A percentile compares a stretch with the other conserved stretches of the same genome.
Evolutionary conservation across 2,329 filamentous ascomycete genomes (phyloP).

Genomic region (Epicoccum sorghinum): DNA sequence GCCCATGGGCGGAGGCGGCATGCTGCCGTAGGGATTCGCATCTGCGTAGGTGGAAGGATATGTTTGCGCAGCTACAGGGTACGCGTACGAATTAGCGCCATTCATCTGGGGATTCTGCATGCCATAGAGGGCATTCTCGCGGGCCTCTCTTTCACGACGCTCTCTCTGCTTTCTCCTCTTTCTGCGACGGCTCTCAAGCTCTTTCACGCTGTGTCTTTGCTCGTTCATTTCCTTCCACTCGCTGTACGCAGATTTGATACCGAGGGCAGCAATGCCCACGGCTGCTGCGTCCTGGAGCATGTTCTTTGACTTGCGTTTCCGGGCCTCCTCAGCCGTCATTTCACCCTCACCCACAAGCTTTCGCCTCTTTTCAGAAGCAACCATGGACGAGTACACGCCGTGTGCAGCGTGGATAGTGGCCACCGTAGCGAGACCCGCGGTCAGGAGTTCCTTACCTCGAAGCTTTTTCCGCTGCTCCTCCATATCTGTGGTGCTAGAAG

Average conservation of each 20-base stretch:
- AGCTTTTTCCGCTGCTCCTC: constrained; percentile 68
- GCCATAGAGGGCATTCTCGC: constrained; percentile 49
- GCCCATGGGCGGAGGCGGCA: constrained; percentile 50
- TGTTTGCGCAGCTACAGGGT: constrained; percentile 45
- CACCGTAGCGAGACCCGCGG: constrained; percentile 69
- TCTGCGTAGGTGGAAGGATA: constrained; percentile 53
- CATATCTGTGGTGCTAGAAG: constrained; percentile 66
- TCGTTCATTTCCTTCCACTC: constrained; percentile 73
- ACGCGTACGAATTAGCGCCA: constrained; percentile 46
- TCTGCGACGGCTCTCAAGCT: constrained; percentile 59
- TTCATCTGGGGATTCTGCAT: constrained; percentile 34
- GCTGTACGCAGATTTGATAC: constrained; percentile 69
- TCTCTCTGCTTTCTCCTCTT: constrained; percentile 53
- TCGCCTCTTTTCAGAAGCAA: constrained; percentile 66
- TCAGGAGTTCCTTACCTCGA: constrained; percentile 69
- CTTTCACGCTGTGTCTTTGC: constrained; percentile 61
- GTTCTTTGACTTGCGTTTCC: constrained; percentile 67
- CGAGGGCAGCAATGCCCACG: constrained; percentile 69
- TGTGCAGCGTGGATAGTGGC: constrained; percentile 74
- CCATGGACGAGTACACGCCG: constrained; percentile 67
- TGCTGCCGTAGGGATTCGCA: constrained; percentile 52
- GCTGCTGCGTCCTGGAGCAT: constrained; percentile 69
- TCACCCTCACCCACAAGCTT: constrained; percentile 67
- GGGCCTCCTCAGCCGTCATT: constrained; percentile 66
- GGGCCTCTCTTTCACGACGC: constrained; percentile 52